phyloP scores from a whole-genome alignment of 306 rosid genomes.

The Trifolium fragiferum region DNA sequence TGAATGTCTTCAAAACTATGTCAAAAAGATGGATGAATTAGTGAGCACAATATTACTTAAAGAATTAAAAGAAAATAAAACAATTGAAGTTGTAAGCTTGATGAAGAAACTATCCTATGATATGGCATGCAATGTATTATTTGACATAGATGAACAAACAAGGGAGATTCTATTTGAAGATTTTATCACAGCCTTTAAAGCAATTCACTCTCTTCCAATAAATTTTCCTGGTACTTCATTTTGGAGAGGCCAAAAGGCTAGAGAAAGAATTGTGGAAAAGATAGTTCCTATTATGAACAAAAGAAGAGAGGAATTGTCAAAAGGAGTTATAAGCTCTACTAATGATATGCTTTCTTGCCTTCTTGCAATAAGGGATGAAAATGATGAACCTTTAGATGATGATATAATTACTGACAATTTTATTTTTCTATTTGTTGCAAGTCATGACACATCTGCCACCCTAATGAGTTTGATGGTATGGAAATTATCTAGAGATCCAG shows the following conservation, averaged over 20 bases:
- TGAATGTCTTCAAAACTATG: slow-evolving; percentile 57
- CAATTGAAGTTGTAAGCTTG: slow-evolving; percentile 45
- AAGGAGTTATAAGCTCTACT: slow-evolving; percentile 46
- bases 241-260: slow-evolving; percentile 56
- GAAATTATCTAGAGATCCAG: slow-evolving; percentile 55
- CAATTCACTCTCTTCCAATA: slow-evolving; percentile 54
- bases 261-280: slow-evolving; percentile 46
- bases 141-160: slow-evolving; percentile 55
- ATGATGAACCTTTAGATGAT: slow-evolving; percentile 45
- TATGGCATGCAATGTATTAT: slow-evolving; percentile 49
- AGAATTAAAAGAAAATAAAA: slow-evolving; percentile 46
- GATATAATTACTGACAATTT: slow-evolving; percentile 50
- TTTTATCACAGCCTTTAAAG: slow-evolving; percentile 45
- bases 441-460: slow-evolving; percentile 58
- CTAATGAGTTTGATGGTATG: slow-evolving; percentile 58
- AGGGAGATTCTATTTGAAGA: slow-evolving; percentile 49
- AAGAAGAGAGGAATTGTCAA: slow-evolving; percentile 45
- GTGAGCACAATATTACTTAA: slow-evolving; percentile 29
- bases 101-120: slow-evolving; percentile 54
- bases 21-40: slow-evolving; percentile 53
- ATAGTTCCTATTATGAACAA: slow-evolving; percentile 48
- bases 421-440: slow-evolving; percentile 52
- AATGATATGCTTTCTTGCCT: slow-evolving; percentile 49
- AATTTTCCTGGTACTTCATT: slow-evolving; percentile 51
- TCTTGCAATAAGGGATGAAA: slow-evolving; percentile 59